Evolutionary conservation across 768 basidiomycete species (phyloP).

Genomic region (Podaxis sp.): DNA sequence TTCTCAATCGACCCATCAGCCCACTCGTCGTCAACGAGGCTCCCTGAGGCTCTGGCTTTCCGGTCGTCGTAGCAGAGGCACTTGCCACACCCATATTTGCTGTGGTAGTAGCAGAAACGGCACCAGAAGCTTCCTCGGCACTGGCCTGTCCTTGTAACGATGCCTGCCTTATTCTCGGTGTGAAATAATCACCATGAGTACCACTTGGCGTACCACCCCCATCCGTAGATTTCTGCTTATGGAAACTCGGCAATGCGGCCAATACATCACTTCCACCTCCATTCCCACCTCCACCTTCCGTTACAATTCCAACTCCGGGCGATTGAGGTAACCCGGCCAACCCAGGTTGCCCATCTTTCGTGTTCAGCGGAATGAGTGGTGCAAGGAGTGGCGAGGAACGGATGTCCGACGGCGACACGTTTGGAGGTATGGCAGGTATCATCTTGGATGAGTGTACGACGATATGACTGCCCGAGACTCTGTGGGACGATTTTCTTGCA

Average conservation of each 20-base stretch:
- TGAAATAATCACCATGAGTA: slow-evolving; percentile 51
- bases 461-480: slow-evolving; percentile 13
- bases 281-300: not conserved
- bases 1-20: slow-evolving; percentile 78
- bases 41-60: slow-evolving; percentile 33
- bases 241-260: not conserved
- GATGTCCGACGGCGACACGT: slow-evolving; percentile 27
- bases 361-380: slow-evolving; percentile 50
- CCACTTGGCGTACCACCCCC: slow-evolving; percentile 23
- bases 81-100: not conserved
- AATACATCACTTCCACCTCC: not conserved
- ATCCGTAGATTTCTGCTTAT: slow-evolving; percentile 27
- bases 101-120: slow-evolving; percentile 3
- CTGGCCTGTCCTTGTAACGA: slow-evolving; percentile 33
- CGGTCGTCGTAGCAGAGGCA: not conserved
- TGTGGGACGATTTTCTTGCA: slow-evolving; percentile 2
- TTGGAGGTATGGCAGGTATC: slow-evolving; percentile 59
- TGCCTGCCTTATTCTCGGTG: slow-evolving; percentile 37
- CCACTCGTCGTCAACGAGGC: slow-evolving; percentile 49
- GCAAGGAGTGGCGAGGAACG: slow-evolving; percentile 53
- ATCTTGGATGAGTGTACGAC: slow-evolving; percentile 63
- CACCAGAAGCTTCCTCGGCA: slow-evolving; percentile 18
- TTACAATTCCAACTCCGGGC: slow-evolving; percentile 29
- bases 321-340: slow-evolving; percentile 38
- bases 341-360: slow-evolving; percentile 22